Conservation (phyloP, 2,329 filamentous ascomycete genomes). For the Neonectria faginata region DNA sequence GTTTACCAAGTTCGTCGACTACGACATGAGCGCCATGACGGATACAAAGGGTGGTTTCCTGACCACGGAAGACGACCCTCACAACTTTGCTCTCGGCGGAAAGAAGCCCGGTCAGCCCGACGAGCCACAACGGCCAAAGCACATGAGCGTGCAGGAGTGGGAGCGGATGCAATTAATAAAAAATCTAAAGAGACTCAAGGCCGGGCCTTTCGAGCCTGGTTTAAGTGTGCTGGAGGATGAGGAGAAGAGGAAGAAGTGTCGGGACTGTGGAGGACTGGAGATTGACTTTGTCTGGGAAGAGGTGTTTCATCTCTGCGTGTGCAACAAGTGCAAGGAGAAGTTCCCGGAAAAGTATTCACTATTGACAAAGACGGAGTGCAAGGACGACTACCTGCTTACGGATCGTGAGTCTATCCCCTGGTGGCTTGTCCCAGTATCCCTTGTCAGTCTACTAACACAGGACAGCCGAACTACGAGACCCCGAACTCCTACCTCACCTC, state of each 20-base stretch:
- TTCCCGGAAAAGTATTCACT: conserved; percentile 92
- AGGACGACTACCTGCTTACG: conserved; percentile 94
- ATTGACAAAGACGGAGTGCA: conserved; percentile 95
- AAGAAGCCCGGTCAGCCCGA: conserved; percentile 53
- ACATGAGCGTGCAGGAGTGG: conserved; percentile 94
- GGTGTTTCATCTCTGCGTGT: conserved; percentile 80
- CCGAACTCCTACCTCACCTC: conserved; percentile 86
- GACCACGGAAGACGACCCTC: conserved; percentile 89
- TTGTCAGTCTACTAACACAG: conserved; percentile 16
- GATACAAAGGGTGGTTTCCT: conserved; percentile 98
- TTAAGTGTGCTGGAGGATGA: conserved; percentile 78
- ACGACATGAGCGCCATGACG: conserved; percentile 97
- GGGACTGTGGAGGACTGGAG: conserved; percentile 85
- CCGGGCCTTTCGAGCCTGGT: conserved; percentile 89
- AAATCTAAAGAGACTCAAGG: conserved; percentile 77
- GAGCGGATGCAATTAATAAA: conserved; percentile 82
- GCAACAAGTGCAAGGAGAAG: conserved; percentile 88
- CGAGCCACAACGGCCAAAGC: conserved; percentile 75
- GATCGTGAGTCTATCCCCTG: conserved; percentile 71
- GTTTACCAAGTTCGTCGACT: conserved; percentile 95
- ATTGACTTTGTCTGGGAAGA: conserved; percentile 98
- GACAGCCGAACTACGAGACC: conserved; percentile 87
- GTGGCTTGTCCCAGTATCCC: conserved; percentile 1
- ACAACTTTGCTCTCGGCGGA: conserved; percentile 77
- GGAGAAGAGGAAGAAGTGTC: conserved; percentile 77